Evolutionary conservation across 2,329 filamentous ascomycete species (phyloP), one percentile per base, ranked within the genome.

Genomic region (Purpureocillium takamizusanense): DNA sequence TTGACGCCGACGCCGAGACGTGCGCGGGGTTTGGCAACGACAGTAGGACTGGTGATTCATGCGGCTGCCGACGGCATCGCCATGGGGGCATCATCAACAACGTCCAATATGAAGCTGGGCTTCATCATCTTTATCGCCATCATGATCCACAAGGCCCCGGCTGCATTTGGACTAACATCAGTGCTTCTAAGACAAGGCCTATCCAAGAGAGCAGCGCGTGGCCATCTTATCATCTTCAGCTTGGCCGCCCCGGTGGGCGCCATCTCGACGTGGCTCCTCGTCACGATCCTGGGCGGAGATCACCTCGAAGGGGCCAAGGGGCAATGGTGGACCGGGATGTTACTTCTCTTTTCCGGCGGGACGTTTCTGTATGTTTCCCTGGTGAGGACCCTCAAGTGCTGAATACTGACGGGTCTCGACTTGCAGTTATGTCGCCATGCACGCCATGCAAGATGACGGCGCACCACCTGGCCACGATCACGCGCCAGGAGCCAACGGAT

Each of bases 141-240:
- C 49, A 94, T 98, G 85, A 78, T 97, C 6, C 92, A 98, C 62
- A 98, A 97, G 65, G 90, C 88, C 1, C 90, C 89, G 0, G 92
- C 92, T 2, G 89, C 92, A 0, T 98, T 98, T 64, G 92, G 92
- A 0, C 66, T 98, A 35, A 97, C 90, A 0, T 89, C 88, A 1
- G 78, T 95, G 2, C 65, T 98, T 34, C 69, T 98, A 34, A 94
- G 90, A 59, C 88, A 95, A 55, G 92, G 92, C 0, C 68, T 97
- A 1, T 87, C 85, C 11, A 97, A 94, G 60, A 79, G 90, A 32
- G 81, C 81, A 9, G 86, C 88, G 1, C 72, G 90, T 41, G 82
- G 81, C 0, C 92, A 97, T 60, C 68, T 98, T 23, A 75, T 94
- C 38, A 74, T 95, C 15, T 98, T 98, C 61, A 95, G 88, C 54